phyloP scores from a whole-genome alignment of 371 early-diverging fungal genomes.

The Actinomortierella ambigua region DNA sequence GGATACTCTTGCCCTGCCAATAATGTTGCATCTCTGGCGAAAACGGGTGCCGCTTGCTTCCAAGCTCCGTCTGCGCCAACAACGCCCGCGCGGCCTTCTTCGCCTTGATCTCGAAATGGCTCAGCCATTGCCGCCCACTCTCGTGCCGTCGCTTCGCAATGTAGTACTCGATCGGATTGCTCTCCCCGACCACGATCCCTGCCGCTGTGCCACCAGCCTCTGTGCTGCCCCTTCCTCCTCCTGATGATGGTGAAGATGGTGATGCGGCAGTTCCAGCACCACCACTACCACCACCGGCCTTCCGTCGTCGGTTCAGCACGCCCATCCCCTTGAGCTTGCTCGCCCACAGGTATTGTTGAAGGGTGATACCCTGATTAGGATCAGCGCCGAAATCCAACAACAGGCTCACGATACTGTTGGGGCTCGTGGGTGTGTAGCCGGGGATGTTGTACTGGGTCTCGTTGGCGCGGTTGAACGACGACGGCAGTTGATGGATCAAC shows the following conservation, averaged over 20 bases:
- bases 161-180: slow-evolving; percentile 42
- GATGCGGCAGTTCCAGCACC: too few species aligned
- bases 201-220: too few species aligned
- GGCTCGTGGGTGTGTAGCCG: slow-evolving; percentile 41
- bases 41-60: slow-evolving; percentile 19
- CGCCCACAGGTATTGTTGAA: slow-evolving; percentile 48
- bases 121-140: slow-evolving; percentile 46
- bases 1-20: slow-evolving; percentile 40
- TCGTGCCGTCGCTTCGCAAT: slow-evolving; percentile 40
- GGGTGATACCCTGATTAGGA: slow-evolving; percentile 46
- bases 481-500: slow-evolving; percentile 34
- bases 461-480: slow-evolving; percentile 37
- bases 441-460: slow-evolving; percentile 32
- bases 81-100: slow-evolving; percentile 18
- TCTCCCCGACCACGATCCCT: slow-evolving; percentile 17
- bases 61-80: slow-evolving; percentile 5
- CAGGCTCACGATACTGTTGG: slow-evolving; percentile 39
- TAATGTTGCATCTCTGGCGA: slow-evolving; percentile 40
- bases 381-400: slow-evolving; percentile 49
- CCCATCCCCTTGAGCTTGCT: slow-evolving; percentile 47
- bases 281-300: not conserved
- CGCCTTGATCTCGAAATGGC: slow-evolving; percentile 41
- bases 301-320: slow-evolving; percentile 39
- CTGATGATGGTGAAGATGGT: too few species aligned
- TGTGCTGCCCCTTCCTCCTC: too few species aligned